phyloP scores from a whole-genome alignment of 225 moss, liverwort and hornwort species.

The Physcomitrellopsis africana region DNA sequence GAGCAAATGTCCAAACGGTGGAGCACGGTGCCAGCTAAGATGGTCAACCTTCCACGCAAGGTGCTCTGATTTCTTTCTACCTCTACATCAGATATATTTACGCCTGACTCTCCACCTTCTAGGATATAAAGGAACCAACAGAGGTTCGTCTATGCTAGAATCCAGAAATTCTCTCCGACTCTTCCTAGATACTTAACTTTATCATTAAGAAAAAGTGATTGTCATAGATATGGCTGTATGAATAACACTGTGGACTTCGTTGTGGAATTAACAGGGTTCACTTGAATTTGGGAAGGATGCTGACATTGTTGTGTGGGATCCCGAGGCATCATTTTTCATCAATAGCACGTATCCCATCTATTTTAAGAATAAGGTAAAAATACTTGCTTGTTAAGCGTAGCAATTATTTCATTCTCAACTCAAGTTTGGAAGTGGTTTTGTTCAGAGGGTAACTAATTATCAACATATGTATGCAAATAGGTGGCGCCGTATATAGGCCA shows the following conservation, averaged over 20 bases:
- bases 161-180: no score
- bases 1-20: constrained; percentile 82
- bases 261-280: constrained; percentile 63
- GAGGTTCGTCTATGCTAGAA: no score
- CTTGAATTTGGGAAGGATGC: constrained; percentile 92
- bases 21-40: constrained; percentile 83
- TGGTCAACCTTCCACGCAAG: constrained; percentile 88
- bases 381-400: not conserved
- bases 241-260: constrained; percentile 2
- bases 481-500: constrained; percentile 75
- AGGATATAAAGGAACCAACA: no score
- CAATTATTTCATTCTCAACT: not conserved
- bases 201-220: not conserved
- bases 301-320: constrained; percentile 95
- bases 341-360: constrained; percentile 69
- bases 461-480: constrained; percentile 36
- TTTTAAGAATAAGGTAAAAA: constrained; percentile 75
- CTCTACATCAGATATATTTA: not conserved
- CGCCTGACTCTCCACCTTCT: no score
- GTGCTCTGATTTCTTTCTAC: constrained; percentile 34
- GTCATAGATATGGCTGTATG: not conserved
- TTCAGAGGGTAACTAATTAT: not conserved
- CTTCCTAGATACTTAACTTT: no score
- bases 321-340: constrained; percentile 77
- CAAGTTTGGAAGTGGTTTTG: not conserved